Conservation (phyloP, 2,329 filamentous ascomycete genomes). For the Elsinoe perseae region DNA sequence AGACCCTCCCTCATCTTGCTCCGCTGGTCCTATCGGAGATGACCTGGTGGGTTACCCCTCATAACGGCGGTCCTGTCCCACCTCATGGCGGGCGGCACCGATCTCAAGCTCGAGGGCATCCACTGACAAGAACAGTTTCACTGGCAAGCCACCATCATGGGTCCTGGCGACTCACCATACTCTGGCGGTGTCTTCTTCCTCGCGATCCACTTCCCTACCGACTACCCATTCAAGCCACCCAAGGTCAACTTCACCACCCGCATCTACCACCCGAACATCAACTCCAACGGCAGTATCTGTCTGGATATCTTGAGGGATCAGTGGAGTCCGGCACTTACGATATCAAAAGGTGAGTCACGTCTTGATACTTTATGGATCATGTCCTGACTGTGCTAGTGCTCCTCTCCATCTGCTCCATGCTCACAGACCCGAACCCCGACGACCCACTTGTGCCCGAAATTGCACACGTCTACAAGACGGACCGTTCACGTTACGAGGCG, state of each 20-base stretch:
- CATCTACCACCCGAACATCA: constrained; percentile 99
- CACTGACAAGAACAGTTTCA: constrained; percentile 64
- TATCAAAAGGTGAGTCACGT: constrained; percentile 72
- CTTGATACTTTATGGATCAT: background rate
- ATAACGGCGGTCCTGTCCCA: constrained; percentile 16
- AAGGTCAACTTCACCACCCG: constrained; percentile 99
- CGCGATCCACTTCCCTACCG: constrained; percentile 97
- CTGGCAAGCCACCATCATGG: constrained; percentile 99
- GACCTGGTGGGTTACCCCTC: constrained; percentile 69
- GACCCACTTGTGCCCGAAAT: constrained; percentile 98
- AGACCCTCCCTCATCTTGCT: constrained; percentile 97
- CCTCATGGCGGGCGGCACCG: constrained; percentile 7
- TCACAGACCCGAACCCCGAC: constrained; percentile 98
- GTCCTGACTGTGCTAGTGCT: constrained; percentile 56
- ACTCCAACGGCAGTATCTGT: constrained; percentile 99
- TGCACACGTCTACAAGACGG: constrained; percentile 99
- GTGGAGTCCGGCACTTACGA: constrained; percentile 97
- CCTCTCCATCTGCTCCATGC: constrained; percentile 98
- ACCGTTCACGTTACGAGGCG: constrained; percentile 89
- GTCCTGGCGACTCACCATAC: constrained; percentile 94
- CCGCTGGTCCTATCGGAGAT: constrained; percentile 91
- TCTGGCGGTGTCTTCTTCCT: constrained; percentile 98
- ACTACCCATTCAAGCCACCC: constrained; percentile 99
- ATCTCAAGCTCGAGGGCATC: constrained; percentile 19
- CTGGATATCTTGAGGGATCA: constrained; percentile 97